A percentile compares a stretch with the other conserved stretches of the same genome.
These are phyloP conservation scores for Alternaria sp. DNA, from an alignment of 2,329 filamentous ascomycete genomes.

Conservation along the genomic window DNA sequence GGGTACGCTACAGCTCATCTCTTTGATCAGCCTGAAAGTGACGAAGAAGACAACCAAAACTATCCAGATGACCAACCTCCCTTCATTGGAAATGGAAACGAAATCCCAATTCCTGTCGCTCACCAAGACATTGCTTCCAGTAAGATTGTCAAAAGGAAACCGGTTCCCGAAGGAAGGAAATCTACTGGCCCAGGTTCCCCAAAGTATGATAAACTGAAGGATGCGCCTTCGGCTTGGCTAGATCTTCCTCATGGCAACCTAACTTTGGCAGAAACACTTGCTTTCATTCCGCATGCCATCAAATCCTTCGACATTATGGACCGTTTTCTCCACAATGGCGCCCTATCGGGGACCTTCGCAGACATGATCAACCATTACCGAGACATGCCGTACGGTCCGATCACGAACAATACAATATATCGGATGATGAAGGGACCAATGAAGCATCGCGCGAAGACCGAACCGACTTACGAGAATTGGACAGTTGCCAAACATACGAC, in stretches of 20 bases:
- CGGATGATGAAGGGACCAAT: conserved; percentile 27
- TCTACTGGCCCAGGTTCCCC: neutral
- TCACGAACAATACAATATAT: conserved; percentile 21
- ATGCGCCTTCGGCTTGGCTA: conserved; percentile 22
- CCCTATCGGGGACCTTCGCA: conserved; percentile 1
- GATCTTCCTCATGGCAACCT: conserved; percentile 31
- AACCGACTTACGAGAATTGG: conserved; percentile 22
- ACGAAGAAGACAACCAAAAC: neutral
- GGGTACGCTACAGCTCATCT: neutral
- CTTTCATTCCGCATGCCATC: conserved; percentile 32
- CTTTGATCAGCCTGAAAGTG: conserved; percentile 7
- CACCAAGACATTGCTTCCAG: neutral
- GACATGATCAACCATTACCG: conserved; percentile 29
- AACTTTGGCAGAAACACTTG: conserved; percentile 30
- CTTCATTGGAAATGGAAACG: neutral
- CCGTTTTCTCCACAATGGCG: conserved; percentile 32
- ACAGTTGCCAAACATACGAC: conserved; percentile 13
- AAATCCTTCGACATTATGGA: conserved; percentile 31
- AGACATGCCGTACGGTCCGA: conserved; percentile 10
- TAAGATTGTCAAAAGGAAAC: neutral
- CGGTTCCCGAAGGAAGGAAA: neutral
- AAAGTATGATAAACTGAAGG: conserved; percentile 19
- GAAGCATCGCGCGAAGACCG: conserved; percentile 9
- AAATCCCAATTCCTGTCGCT: neutral
- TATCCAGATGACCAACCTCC: neutral